phyloP scores from a whole-genome alignment of 345 rosid genomes.

The Citrus unshiu region DNA sequence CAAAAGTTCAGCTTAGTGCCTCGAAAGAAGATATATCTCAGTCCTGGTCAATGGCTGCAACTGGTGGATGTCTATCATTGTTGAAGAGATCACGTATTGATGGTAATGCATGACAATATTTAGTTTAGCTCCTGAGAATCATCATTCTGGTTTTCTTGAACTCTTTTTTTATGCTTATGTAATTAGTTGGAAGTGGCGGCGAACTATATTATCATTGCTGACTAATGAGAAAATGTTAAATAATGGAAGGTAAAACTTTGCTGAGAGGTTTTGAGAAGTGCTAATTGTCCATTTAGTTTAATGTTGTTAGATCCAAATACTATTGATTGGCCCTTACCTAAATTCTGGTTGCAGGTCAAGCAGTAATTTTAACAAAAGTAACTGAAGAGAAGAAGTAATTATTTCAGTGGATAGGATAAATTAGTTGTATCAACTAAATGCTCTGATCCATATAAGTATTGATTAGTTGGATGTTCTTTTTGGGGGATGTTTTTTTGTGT shows the following conservation, averaged over 20 bases:
- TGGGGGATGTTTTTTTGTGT: background rate
- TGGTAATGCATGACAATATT: conserved; percentile 40
- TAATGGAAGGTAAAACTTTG: background rate
- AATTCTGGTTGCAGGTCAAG: too few species aligned
- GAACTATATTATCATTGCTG: background rate
- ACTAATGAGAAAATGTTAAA: background rate
- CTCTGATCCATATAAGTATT: background rate
- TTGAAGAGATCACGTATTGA: conserved; percentile 61
- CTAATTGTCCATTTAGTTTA: background rate
- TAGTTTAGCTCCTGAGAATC: background rate
- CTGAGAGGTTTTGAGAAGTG: background rate
- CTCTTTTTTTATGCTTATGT: background rate
- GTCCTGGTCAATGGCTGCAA: conserved; percentile 34
- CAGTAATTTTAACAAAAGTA: too few species aligned
- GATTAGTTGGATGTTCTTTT: background rate
- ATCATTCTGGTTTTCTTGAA: conserved; percentile 2
- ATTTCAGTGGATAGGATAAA: background rate
- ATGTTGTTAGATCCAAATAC: background rate
- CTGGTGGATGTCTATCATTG: conserved; percentile 72
- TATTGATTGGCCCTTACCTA: background rate
- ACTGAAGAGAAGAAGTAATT: background rate
- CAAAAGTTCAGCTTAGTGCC: conserved; percentile 43
- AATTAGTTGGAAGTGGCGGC: background rate
- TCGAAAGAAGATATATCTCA: conserved; percentile 47
- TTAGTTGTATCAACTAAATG: background rate